Base-by-base conservation (phyloP, 805 yeast genomes). In the Yamadazyma endophytica region DNA sequence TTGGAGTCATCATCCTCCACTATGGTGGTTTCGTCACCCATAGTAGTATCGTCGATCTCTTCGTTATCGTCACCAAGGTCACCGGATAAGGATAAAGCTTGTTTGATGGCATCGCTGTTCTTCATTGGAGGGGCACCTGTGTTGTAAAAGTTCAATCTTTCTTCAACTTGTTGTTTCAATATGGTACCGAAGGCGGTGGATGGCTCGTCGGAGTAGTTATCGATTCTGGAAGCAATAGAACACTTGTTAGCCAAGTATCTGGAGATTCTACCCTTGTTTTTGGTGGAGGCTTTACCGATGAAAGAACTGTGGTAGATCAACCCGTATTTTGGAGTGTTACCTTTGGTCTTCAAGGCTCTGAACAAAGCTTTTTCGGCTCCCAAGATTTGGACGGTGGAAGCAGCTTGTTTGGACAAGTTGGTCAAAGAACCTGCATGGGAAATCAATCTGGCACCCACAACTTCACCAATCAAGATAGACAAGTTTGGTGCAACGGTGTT, bases 401-500 rank as follows among this genome's bases (percentile, higher is more conserved):
- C 98, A 53, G 98, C 97, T 70, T 89, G 96, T 61, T 92, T 92
- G 37, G 97, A 88, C 60, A 92, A 71, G 68, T 84, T 90, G 43
- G 96, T 89, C 61, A 92, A 75, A 48, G 97, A 88, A 65, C 98
- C 98, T 42, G 98, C 97, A 54, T 92, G 97, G 37, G 98, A 90
- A 46, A 92, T 92, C 53, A 92, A 77, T 65, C 98, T 79, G 29
- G 98, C 98, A 68, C 98, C 98, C 47, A 92, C 95, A 60, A 90
- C 92, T 72, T 92, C 98, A 61, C 98, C 98, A 56, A 92, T 90
- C 61, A 92, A 78, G 61, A 90, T 96, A 29, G 96, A 79, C 58
- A 92, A 75, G 65, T 92, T 92, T 48, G 98, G 98, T 42, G 98
- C 98, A 58, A 92, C 96, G 37, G 87, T 79, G 73, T 85, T 82